Base-by-base conservation (phyloP, 768 basidiomycete genomes). In the Pisolithus tinctorius region DNA sequence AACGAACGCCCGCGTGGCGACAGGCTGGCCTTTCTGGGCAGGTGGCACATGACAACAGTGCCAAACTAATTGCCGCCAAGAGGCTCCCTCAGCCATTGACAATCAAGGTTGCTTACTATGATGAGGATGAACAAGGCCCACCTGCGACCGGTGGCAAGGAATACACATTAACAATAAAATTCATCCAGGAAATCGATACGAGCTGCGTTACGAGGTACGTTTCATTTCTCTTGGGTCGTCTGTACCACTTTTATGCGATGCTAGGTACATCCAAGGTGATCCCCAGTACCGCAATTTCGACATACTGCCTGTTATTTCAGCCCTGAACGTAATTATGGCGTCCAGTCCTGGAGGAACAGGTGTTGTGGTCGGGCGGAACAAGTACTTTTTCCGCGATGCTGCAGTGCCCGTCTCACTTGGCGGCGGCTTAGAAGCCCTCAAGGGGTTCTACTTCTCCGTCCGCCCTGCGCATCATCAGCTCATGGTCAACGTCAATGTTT, bases 381-480 rank as follows among this genome's bases (percentile, higher is more conserved):
- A 76, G 30, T 80, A 71, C 60, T 81, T 81, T 70, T 80, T 79
- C 63, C 66, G 66, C 23, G 17, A 57, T 13, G 68, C 62, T 4
- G 68, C 64, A 8, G 48, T 62, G 27, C 65, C 69, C 34, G 38
- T 46, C 10, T n/a, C 51, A 4, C 63, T 81, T 29, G 74, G 76
- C 11, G 76, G 74, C 25, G 84, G 83, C 17, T 80, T 74, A 51
- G 76, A 74, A 59, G 82, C 64, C 55, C 88, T 66, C 82, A 86
- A 67, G 71, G 81, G 64, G 47, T 82, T 64, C 59, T 69, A 71
- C 53, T 66, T 68, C 4, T 74, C 70, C 27, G 63, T 74, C 40
- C 69, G 71, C 20, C 72, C 69, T 11, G 63, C 66, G 41, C 64
- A 66, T 58, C 75, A 67, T 67, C 75, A 63, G 52, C 61, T 76